Base-by-base conservation (phyloP, 1,284 basidiomycete genomes). In the Moniliophthora roreri region DNA sequence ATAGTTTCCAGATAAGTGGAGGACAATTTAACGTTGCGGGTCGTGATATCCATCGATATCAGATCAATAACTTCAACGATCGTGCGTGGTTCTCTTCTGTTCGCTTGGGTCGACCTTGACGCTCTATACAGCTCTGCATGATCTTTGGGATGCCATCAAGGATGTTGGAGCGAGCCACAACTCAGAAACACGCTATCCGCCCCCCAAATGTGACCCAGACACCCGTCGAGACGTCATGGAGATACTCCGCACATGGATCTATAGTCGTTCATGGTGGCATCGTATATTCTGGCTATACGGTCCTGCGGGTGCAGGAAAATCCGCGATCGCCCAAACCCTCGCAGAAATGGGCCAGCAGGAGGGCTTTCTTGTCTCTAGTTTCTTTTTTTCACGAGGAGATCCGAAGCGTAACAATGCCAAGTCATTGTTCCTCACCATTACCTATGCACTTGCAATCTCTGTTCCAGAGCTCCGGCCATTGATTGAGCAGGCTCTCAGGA, bases 311-410 rank as follows among this genome's bases (percentile, higher is more conserved):
- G 35, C 28, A 11, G 62, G 60, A 4, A 63, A 63, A 44, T 58
- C 61, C 0, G 48, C 62, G 4, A 57, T 63, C 4, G 61, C 62
- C 0, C 57, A 54, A n/a, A 59, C 57, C 1, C 34, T 63, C 13
- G 57, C 59, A 9, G 35, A 60, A 23, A 36, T 24, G 15, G 56
- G 34, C 16, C 47, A 41, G n/a, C 20, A 52, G 15, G 1, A 26
- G 11, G 44, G 41, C 4, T 28, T 24, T 4, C 45, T 62, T 2
- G 56, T 45, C 5, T 56, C 61, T 4, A 57, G 47, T 21, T 62
- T 58, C 47, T 62, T 57, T 47, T 62, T 62, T 41, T 35, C 41
- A 16, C 54, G 56, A 4, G 18, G 44, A 15, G 44, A 53, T 16
- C 32, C 41, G 11, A 28, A 23, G 16, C 35, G 56, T 3, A 53